These are phyloP conservation scores for Ramichloridium luteum DNA, from an alignment of 2,329 filamentous ascomycete species.

Conservation along the genomic window DNA sequence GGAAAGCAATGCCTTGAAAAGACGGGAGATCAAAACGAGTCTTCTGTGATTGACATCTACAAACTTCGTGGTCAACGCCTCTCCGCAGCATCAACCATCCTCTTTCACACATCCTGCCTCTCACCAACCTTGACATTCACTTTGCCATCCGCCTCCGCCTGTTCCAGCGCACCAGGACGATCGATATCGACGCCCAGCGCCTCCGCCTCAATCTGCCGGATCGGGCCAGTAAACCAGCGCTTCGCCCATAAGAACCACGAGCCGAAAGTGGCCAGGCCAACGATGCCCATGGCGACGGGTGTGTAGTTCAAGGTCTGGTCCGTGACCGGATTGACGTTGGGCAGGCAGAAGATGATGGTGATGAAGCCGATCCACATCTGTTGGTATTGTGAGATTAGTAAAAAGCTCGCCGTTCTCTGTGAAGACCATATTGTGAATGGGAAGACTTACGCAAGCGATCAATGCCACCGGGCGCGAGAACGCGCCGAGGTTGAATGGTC, in stretches of 20 bases:
- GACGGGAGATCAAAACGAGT: too few relatives aligned
- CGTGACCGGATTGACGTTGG: slow-evolving; percentile 43
- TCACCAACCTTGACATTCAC: too few relatives aligned
- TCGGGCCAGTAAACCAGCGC: slow-evolving; percentile 45
- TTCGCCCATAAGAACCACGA: slow-evolving; percentile 43
- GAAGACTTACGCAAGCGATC: too few relatives aligned
- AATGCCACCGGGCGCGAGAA: slow-evolving; percentile 38
- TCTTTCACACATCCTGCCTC: too few relatives aligned
- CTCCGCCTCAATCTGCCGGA: slow-evolving; percentile 42
- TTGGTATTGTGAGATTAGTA: too few relatives aligned
- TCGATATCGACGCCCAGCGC: slow-evolving; percentile 36
- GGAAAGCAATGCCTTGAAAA: too few relatives aligned
- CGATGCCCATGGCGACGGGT: slow-evolving; percentile 46
- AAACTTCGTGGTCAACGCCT: too few relatives aligned
- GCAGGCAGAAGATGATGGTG: slow-evolving; percentile 46
- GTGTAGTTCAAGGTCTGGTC: slow-evolving; percentile 49
- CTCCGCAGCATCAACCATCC: too few relatives aligned
- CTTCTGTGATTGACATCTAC: too few relatives aligned
- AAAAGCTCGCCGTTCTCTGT: too few relatives aligned
- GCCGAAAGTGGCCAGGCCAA: slow-evolving; percentile 35
- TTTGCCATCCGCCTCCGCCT: slow-evolving; percentile 23
- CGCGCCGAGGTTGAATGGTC: slow-evolving; percentile 42
- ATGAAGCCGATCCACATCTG: slow-evolving; percentile 44
- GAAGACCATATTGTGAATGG: too few relatives aligned
- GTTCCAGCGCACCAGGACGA: slow-evolving; percentile 35